Evolutionary conservation across 108 stramenopile genomes (phyloP).

Genomic region (Stephanodiscus minutulus): DNA sequence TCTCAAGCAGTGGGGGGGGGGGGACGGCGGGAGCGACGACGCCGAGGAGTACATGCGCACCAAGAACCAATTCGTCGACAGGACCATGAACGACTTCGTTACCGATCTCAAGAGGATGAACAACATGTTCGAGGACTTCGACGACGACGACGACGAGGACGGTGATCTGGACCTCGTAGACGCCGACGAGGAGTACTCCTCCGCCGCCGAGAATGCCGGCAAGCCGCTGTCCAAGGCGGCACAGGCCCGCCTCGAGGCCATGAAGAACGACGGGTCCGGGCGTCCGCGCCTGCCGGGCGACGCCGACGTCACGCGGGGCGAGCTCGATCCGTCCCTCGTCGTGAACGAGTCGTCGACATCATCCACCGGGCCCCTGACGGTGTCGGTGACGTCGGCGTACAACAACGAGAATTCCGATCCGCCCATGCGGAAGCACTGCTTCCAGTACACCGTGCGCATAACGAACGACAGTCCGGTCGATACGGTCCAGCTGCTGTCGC

Average conservation of each 20-base stretch:
- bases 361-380: conserved; percentile 72
- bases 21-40: background rate
- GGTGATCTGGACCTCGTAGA: conserved; percentile 10
- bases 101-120: conserved; percentile 22
- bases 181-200: conserved; percentile 28
- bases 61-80: conserved; percentile 20
- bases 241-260: conserved; percentile 66
- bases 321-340: conserved; percentile 46
- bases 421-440: conserved; percentile 91
- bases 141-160: conserved; percentile 27
- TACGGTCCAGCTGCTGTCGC: conserved; percentile 86
- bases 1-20: conserved; percentile 33
- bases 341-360: conserved; percentile 62
- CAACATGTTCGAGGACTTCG: conserved; percentile 23
- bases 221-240: conserved; percentile 62
- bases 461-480: conserved; percentile 87
- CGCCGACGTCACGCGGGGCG: conserved; percentile 72
- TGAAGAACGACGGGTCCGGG: conserved; percentile 50
- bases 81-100: conserved; percentile 28
- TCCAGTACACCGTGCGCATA: conserved; percentile 91
- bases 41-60: conserved; percentile 16
- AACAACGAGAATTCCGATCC: conserved; percentile 91
- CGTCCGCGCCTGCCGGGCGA: conserved; percentile 84
- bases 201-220: conserved; percentile 22
- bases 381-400: conserved; percentile 85